These are phyloP conservation scores for Cyclanthera cordifolia DNA, from an alignment of 306 rosid genomes.

Conservation along the genomic window DNA sequence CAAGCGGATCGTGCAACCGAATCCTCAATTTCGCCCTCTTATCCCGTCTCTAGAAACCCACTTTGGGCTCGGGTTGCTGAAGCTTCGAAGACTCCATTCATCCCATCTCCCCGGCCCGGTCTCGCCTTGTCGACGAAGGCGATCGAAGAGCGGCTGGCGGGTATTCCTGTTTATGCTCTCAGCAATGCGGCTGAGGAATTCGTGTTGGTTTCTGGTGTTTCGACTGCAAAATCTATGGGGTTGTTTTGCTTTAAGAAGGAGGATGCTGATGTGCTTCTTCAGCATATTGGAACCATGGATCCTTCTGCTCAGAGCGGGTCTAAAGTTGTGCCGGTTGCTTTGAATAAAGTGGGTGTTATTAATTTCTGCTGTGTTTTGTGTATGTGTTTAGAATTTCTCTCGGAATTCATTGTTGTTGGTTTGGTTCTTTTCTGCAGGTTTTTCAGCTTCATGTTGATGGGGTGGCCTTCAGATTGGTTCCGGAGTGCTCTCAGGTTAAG, in stretches of 20 bases:
- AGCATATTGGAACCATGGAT: constrained; percentile 48
- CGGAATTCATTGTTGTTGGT: background rate
- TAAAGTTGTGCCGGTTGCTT: constrained; percentile 79
- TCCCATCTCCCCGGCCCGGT: constrained; percentile 7
- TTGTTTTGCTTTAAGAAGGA: constrained; percentile 78
- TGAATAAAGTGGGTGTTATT: constrained; percentile 49
- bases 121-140: constrained; percentile 40
- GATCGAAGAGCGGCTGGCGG: constrained; percentile 68
- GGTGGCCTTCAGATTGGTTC: constrained; percentile 78
- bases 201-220: constrained; percentile 62
- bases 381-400: background rate
- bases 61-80: constrained; percentile 53
- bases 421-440: constrained; percentile 31
- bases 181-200: constrained; percentile 73
- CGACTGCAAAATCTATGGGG: constrained; percentile 50
- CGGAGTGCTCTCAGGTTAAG: constrained; percentile 64
- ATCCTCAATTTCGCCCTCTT: constrained; percentile 17
- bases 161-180: constrained; percentile 86
- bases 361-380: background rate
- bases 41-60: constrained; percentile 13
- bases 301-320: constrained; percentile 52
- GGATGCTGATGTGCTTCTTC: constrained; percentile 68
- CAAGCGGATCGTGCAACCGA: constrained; percentile 23
- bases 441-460: constrained; percentile 84
- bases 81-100: constrained; percentile 2